A percentile compares a stretch with the other conserved stretches of the same genome.
phyloP scores from a whole-genome alignment of 495 filamentous ascomycete genomes.

The Penicillium canariense region DNA sequence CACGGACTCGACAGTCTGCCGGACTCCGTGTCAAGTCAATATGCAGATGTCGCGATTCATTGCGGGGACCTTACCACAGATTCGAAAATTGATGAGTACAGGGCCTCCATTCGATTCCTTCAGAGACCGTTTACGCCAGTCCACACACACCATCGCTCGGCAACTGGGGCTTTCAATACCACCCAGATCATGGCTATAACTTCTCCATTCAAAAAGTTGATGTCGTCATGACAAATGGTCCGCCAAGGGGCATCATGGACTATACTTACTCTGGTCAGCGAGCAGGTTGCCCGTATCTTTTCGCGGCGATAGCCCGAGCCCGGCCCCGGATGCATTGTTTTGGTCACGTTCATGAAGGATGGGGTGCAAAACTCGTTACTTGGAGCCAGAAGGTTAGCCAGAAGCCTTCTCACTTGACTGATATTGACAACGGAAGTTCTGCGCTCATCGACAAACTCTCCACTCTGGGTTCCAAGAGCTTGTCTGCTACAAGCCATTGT shows the following conservation, averaged over 20 bases:
- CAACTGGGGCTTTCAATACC: conserved; percentile 60
- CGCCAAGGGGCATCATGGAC: conserved; percentile 58
- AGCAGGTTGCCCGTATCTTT: conserved; percentile 57
- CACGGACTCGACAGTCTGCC: conserved; percentile 39
- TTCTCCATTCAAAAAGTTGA: conserved; percentile 53
- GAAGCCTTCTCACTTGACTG: conserved; percentile 40
- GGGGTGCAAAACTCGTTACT: conserved; percentile 59
- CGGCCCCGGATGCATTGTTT: conserved; percentile 65
- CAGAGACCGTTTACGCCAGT: conserved; percentile 58
- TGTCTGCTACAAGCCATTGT: conserved; percentile 35
- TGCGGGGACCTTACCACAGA: conserved; percentile 64
- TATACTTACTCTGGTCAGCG: conserved; percentile 25
- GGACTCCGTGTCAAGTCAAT: conserved; percentile 27
- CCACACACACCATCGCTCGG: conserved; percentile 59
- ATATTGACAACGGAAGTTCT: conserved; percentile 49
- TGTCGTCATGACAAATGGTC: conserved; percentile 67
- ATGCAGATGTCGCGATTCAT: conserved; percentile 63
- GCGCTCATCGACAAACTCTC: conserved; percentile 39
- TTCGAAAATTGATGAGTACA: conserved; percentile 56
- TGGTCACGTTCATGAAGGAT: conserved; percentile 70
- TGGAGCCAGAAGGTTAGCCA: conserved; percentile 44
- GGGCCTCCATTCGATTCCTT: conserved; percentile 47
- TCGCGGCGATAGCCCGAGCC: conserved; percentile 51
- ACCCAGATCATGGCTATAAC: conserved; percentile 41
- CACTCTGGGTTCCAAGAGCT: conserved; percentile 13